Conservation (phyloP, 306 rosid genomes). For the Medicago lupulina region DNA sequence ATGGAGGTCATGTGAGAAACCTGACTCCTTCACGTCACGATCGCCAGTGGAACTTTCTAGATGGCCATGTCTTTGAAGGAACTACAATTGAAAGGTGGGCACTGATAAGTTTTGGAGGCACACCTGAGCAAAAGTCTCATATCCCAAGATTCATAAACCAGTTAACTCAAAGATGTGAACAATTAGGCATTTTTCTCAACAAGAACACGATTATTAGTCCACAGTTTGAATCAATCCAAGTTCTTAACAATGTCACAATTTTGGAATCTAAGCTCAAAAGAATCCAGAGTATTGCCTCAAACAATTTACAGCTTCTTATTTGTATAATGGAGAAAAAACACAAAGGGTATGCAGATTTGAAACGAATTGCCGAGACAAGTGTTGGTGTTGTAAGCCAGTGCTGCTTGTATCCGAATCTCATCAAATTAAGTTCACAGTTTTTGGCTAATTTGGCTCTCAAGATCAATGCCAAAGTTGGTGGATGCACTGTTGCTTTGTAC, state of each 20-base stretch:
- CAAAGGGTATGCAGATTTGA: slow-evolving; percentile 91
- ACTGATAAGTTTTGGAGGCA: slow-evolving; percentile 87
- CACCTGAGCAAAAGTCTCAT: slow-evolving; percentile 73
- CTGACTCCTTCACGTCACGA: slow-evolving; percentile 84
- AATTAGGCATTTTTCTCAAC: slow-evolving; percentile 85
- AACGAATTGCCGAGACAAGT: slow-evolving; percentile 92
- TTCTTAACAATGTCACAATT: slow-evolving; percentile 78
- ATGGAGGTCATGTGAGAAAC: slow-evolving; percentile 82
- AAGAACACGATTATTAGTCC: slow-evolving; percentile 73
- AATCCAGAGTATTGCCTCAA: slow-evolving; percentile 67
- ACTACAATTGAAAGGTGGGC: slow-evolving; percentile 90
- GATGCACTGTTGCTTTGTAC: slow-evolving; percentile 92
- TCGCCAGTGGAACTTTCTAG: slow-evolving; percentile 91
- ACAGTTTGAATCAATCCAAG: slow-evolving; percentile 77
- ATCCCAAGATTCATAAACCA: slow-evolving; percentile 79
- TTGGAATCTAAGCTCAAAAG: slow-evolving; percentile 86
- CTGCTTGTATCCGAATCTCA: slow-evolving; percentile 86
- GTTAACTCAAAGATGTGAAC: slow-evolving; percentile 82
- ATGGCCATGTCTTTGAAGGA: slow-evolving; percentile 91
- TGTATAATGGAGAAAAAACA: slow-evolving; percentile 94
- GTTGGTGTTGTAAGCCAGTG: slow-evolving; percentile 91
- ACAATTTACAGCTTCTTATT: slow-evolving; percentile 87
- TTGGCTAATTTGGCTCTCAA: slow-evolving; percentile 93
- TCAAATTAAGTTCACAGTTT: slow-evolving; percentile 81
- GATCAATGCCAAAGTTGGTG: slow-evolving; percentile 97